phyloP scores from a whole-genome alignment of 495 filamentous ascomycete genomes.

The Hypoxylon fragiforme region DNA sequence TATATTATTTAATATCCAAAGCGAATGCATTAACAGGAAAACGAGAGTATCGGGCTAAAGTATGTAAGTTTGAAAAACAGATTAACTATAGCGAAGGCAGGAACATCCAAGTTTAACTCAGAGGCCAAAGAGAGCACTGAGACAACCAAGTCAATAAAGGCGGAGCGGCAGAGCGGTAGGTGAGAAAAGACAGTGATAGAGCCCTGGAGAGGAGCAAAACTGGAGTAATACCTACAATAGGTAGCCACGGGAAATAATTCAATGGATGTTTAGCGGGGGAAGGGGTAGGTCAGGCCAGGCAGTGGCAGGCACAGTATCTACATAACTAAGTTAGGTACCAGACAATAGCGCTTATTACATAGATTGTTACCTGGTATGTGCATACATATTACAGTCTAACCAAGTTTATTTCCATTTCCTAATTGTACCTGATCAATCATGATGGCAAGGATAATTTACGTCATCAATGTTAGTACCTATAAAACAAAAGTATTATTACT shows the following conservation, averaged over 20 bases:
- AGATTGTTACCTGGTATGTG: no score
- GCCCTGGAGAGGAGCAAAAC: slow-evolving; percentile 6
- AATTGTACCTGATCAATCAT: no score
- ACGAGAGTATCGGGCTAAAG: no score
- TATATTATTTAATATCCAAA: slow-evolving; percentile 4
- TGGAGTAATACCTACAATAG: no score
- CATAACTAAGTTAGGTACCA: no score
- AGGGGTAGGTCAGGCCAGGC: slow-evolving; percentile 3
- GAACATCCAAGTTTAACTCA: slow-evolving; percentile 5
- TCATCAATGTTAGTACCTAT: no score
- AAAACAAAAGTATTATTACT: no score
- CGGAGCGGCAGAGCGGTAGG: slow-evolving; percentile 1
- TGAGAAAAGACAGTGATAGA: slow-evolving; percentile 11
- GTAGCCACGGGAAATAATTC: slow-evolving; percentile 24
- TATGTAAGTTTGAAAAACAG: neutral
- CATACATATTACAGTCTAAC: no score
- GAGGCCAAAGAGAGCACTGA: slow-evolving; percentile 6
- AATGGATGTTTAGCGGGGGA: no score
- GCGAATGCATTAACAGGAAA: slow-evolving; percentile 13
- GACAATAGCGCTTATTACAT: no score
- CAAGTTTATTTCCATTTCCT: no score
- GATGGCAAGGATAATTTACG: no score
- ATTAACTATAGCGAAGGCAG: slow-evolving; percentile 26
- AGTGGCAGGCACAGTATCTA: neutral
- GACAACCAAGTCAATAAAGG: slow-evolving; percentile 14